These are phyloP conservation scores for Dryadomyces quercivorus DNA, from an alignment of 2,329 filamentous ascomycete genomes.

Conservation along the genomic window DNA sequence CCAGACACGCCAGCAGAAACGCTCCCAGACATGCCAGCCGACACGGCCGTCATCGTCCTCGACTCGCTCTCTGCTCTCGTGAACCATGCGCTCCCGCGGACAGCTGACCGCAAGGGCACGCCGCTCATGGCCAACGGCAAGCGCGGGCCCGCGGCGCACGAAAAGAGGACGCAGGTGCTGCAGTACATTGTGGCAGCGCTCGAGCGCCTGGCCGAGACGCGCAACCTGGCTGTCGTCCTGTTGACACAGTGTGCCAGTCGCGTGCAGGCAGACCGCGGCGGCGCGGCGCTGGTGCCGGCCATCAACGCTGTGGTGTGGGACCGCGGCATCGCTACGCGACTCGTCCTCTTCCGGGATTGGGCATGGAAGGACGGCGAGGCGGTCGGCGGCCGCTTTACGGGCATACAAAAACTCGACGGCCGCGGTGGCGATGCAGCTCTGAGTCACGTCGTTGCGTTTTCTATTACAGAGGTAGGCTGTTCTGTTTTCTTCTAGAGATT, in stretches of 20 bases:
- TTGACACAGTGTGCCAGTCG: constrained; percentile 75
- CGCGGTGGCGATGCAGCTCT: constrained; percentile 27
- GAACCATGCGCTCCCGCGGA: constrained; percentile 61
- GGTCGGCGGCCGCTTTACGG: constrained; percentile 44
- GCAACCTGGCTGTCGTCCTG: constrained; percentile 61
- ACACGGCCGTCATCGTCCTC: constrained; percentile 59
- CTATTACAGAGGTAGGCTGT: constrained; percentile 30
- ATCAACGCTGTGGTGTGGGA: constrained; percentile 74
- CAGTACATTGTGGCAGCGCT: constrained; percentile 57
- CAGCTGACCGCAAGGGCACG: constrained; percentile 15
- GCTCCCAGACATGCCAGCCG: constrained; percentile 41
- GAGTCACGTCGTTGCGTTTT: constrained; percentile 35
- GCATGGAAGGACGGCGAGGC: constrained; percentile 34
- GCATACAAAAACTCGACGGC: constrained; percentile 53
- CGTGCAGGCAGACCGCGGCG: constrained; percentile 51
- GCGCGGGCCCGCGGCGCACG: constrained; percentile 8
- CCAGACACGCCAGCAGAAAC: constrained; percentile 5
- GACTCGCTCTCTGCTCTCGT: constrained; percentile 69
- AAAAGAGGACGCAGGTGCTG: constrained; percentile 30
- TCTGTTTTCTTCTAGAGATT: too few relatives aligned
- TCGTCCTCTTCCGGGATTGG: constrained; percentile 74
- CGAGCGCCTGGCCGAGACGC: constrained; percentile 61
- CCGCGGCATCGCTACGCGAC: constrained; percentile 55
- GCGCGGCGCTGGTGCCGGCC: constrained; percentile 61
- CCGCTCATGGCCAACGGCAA: constrained; percentile 11